Conservation (phyloP, 768 basidiomycete species). For the Dacryopinax spathularia region DNA sequence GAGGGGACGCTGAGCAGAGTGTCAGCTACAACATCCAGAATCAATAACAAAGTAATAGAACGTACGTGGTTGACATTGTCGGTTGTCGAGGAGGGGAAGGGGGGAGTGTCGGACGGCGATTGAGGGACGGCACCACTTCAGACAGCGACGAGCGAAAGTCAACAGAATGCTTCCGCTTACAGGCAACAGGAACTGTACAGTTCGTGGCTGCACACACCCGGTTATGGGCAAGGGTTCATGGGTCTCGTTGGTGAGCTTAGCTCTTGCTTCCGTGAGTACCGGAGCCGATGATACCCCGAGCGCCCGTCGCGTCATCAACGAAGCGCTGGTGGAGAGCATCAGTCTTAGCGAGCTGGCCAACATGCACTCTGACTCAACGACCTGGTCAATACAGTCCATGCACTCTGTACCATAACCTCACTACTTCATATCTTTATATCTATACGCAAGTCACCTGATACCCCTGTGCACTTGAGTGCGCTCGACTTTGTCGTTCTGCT, state of each 20-base stretch:
- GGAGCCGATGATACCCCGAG: background rate
- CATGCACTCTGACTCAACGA: background rate
- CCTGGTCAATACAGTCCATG: background rate
- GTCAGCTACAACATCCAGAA: background rate
- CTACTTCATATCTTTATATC: background rate
- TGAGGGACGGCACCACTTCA: background rate
- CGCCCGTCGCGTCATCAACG: background rate
- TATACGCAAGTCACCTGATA: background rate
- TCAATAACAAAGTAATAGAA: background rate
- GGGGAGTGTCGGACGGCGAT: background rate
- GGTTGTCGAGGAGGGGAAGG: background rate
- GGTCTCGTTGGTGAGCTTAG: too few relatives aligned
- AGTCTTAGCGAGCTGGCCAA: background rate
- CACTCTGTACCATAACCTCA: background rate
- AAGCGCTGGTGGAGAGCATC: background rate
- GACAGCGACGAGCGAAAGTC: background rate
- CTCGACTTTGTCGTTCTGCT: background rate
- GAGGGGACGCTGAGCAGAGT: background rate
- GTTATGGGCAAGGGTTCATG: too few relatives aligned
- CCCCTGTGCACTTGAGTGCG: background rate
- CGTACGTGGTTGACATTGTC: conserved; percentile 1
- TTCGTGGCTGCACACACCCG: background rate
- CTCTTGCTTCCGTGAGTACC: background rate
- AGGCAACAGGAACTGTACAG: background rate
- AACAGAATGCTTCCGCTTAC: background rate